Evolutionary conservation across 495 filamentous ascomycete species (phyloP).

Genomic region (Penicillium nucicola): DNA sequence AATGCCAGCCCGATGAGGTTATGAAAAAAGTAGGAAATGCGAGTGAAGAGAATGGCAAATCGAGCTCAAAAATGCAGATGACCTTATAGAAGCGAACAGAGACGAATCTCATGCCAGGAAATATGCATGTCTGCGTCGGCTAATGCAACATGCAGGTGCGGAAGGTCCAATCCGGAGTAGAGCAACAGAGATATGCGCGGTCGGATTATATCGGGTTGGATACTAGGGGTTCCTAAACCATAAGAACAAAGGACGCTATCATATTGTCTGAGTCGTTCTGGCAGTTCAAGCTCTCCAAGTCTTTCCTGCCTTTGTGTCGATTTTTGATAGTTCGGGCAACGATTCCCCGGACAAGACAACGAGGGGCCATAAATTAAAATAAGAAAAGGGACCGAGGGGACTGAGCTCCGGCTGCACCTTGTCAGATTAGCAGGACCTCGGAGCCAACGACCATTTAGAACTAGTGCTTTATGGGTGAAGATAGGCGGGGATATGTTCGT

Average conservation of each 20-base stretch:
- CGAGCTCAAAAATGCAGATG: background rate
- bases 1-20: background rate
- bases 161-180: background rate
- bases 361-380: slow-evolving; percentile 10
- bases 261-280: background rate
- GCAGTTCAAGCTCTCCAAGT: background rate
- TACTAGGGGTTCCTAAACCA: background rate
- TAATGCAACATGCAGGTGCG: slow-evolving; percentile 3
- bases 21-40: background rate
- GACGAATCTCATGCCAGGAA: background rate
- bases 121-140: background rate
- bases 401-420: slow-evolving; percentile 21
- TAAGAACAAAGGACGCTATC: background rate
- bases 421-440: slow-evolving; percentile 12
- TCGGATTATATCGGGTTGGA: slow-evolving; percentile 19
- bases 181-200: background rate
- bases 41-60: background rate
- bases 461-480: slow-evolving; percentile 12
- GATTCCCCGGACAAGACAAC: slow-evolving; percentile 8
- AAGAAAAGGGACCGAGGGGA: slow-evolving; percentile 4
- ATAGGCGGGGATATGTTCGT: slow-evolving; percentile 4
- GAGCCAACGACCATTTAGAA: slow-evolving; percentile 8
- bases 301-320: slow-evolving; percentile 15
- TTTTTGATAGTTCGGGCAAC: slow-evolving; percentile 1
- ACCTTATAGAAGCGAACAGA: background rate